phyloP scores from a whole-genome alignment of 2,329 filamentous ascomycete genomes.

The Epichloe baconii region DNA sequence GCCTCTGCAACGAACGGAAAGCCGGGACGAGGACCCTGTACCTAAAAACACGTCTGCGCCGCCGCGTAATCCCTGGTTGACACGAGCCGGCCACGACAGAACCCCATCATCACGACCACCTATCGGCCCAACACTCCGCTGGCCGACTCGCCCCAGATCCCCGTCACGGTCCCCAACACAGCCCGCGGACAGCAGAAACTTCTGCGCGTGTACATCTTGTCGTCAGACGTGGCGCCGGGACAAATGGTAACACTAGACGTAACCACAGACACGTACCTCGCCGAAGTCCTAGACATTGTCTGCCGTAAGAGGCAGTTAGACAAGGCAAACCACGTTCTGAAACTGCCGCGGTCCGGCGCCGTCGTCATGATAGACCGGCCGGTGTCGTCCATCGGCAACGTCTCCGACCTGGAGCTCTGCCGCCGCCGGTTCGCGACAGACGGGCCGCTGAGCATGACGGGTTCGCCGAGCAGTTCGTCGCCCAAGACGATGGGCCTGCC shows the following conservation, averaged over 20 bases:
- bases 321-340: conserved; percentile 67
- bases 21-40: conserved; percentile 8
- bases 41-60: conserved; percentile 13
- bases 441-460: conserved; percentile 52
- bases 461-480: conserved; percentile 56
- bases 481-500: conserved; percentile 48
- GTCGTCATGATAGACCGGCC: conserved; percentile 66
- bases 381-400: conserved; percentile 64
- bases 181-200: conserved; percentile 55
- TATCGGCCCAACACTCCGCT: conserved; percentile 40
- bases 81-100: conserved; percentile 29
- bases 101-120: conserved; percentile 49
- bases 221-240: conserved; percentile 56
- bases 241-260: conserved; percentile 62
- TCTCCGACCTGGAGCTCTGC: conserved; percentile 62
- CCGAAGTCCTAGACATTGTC: conserved; percentile 66
- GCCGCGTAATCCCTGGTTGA: conserved; percentile 19
- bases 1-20: background rate
- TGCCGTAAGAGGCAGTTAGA: conserved; percentile 69
- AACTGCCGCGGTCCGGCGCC: conserved; percentile 60
- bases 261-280: conserved; percentile 71
- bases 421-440: conserved; percentile 65
- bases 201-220: conserved; percentile 57
- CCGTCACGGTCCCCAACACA: conserved; percentile 28
- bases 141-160: conserved; percentile 42